Percentiles rank a stretch among this genome's conserved stretches.
These are phyloP conservation scores for Hysterangium stoloniferum DNA, from an alignment of 768 basidiomycete genomes.

Conservation along the genomic window DNA sequence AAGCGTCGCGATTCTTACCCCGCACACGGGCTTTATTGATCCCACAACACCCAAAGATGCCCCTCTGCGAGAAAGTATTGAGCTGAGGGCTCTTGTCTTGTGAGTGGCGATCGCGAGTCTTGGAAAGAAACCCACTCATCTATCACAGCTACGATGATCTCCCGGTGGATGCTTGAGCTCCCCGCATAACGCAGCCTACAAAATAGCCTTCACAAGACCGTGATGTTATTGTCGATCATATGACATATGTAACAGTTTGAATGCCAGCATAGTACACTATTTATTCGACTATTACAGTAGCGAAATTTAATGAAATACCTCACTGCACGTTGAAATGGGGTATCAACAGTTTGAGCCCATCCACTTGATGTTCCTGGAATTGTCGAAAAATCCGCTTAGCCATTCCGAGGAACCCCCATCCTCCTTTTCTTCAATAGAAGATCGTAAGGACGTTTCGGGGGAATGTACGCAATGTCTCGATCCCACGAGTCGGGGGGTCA, in stretches of 20 bases:
- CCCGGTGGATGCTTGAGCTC: no score
- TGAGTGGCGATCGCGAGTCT: no score
- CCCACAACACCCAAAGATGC: slow-evolving; percentile 26
- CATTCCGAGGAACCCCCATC: slow-evolving; percentile 75
- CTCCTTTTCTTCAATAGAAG: slow-evolving; percentile 93
- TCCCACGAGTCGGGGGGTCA: slow-evolving; percentile 78
- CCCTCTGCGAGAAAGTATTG: slow-evolving; percentile 28
- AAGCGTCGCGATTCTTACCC: slow-evolving; percentile 25
- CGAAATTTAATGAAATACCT: no score
- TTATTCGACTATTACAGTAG: no score
- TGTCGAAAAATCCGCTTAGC: slow-evolving; percentile 93
- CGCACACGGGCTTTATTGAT: slow-evolving; percentile 29
- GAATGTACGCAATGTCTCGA: slow-evolving; percentile 81
- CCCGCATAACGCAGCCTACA: no score
- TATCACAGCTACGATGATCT: no score
- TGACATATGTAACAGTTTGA: no score
- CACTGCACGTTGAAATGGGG: no score
- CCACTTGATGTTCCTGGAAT: slow-evolving; percentile 98
- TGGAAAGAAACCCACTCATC: no score
- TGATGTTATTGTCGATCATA: no score
- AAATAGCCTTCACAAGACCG: no score
- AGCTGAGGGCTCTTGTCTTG: slow-evolving; percentile 29
- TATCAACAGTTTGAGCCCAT: slow-evolving; percentile 99
- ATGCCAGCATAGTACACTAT: no score
- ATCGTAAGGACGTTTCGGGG: slow-evolving; percentile 92